phyloP scores from a whole-genome alignment of 2,329 filamentous ascomycete genomes.

The Raffaelea albimanens region DNA sequence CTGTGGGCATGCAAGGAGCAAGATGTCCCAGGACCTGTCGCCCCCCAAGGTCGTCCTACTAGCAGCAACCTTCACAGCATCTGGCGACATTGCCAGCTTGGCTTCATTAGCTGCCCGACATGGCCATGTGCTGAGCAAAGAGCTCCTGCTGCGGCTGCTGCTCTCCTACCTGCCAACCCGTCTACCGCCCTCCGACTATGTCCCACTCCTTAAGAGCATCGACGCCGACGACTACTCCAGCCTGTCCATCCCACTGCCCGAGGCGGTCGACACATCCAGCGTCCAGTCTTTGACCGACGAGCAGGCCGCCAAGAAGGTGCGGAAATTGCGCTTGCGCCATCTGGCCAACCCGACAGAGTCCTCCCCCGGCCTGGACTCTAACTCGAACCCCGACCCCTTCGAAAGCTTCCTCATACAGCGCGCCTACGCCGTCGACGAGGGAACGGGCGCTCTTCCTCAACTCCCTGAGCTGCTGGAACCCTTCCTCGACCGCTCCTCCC shows the following conservation, averaged over 20 bases:
- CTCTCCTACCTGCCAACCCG: conserved; percentile 71
- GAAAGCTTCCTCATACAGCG: conserved; percentile 56
- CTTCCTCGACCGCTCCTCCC: conserved; percentile 49
- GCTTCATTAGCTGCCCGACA: conserved; percentile 49
- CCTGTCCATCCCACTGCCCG: conserved; percentile 19
- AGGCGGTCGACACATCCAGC: conserved; percentile 41
- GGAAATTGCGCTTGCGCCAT: conserved; percentile 53
- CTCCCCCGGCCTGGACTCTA: too few relatives aligned
- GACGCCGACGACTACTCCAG: conserved; percentile 33
- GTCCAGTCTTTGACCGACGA: conserved; percentile 52
- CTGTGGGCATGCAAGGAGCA: not conserved
- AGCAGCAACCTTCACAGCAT: conserved; percentile 59
- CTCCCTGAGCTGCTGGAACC: conserved; percentile 58
- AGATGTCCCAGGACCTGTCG: conserved; percentile 32
- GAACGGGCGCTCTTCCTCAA: conserved; percentile 62
- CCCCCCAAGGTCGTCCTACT: conserved; percentile 63
- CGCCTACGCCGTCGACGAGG: conserved; percentile 58
- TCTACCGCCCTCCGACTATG: conserved; percentile 52
- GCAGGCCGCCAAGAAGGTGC: conserved; percentile 53
- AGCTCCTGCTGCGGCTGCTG: conserved; percentile 61
- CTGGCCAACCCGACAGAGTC: conserved; percentile 28
- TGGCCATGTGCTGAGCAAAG: conserved; percentile 47
- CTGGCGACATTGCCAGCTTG: conserved; percentile 55
- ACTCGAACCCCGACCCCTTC: conserved; percentile 28
- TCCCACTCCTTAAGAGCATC: conserved; percentile 50